A percentile compares a stretch with the other conserved stretches of the same genome.
Evolutionary conservation across 352 stramenopile species (phyloP).

Genomic region (Globisporangium alternatum): DNA sequence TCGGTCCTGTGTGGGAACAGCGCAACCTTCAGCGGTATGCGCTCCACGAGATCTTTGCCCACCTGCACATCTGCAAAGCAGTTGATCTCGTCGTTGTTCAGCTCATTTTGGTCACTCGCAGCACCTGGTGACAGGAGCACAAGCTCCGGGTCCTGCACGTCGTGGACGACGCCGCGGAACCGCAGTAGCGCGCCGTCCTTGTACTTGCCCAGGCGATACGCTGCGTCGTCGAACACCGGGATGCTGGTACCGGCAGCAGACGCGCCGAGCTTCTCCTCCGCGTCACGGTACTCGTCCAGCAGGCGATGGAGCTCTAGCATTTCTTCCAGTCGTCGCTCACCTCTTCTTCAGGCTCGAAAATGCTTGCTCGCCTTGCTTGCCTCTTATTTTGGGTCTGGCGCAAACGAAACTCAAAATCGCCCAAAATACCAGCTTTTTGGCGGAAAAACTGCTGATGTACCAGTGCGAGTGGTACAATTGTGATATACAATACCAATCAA

Average conservation of each 20-base stretch:
- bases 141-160: conserved; percentile 73
- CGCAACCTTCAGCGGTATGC: conserved; percentile 57
- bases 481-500: neutral
- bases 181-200: conserved; percentile 48
- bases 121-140: conserved; percentile 34
- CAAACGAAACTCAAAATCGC: neutral
- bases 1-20: conserved; percentile 56
- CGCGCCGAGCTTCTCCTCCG: neutral
- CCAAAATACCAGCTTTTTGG: conserved; percentile 4
- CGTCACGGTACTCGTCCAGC: conserved; percentile 12
- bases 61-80: conserved; percentile 14
- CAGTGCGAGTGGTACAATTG: neutral
- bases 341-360: neutral
- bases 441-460: neutral
- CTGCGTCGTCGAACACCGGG: conserved; percentile 45
- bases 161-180: conserved; percentile 67
- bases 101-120: neutral
- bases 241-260: conserved; percentile 7
- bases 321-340: conserved; percentile 1
- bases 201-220: conserved; percentile 49
- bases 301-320: conserved; percentile 18
- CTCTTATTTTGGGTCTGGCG: conserved; percentile 6
- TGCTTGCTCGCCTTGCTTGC: neutral
- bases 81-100: neutral
- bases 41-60: conserved; percentile 47